Conservation (phyloP, 768 basidiomycete genomes). For the Artomyces pyxidatus region DNA sequence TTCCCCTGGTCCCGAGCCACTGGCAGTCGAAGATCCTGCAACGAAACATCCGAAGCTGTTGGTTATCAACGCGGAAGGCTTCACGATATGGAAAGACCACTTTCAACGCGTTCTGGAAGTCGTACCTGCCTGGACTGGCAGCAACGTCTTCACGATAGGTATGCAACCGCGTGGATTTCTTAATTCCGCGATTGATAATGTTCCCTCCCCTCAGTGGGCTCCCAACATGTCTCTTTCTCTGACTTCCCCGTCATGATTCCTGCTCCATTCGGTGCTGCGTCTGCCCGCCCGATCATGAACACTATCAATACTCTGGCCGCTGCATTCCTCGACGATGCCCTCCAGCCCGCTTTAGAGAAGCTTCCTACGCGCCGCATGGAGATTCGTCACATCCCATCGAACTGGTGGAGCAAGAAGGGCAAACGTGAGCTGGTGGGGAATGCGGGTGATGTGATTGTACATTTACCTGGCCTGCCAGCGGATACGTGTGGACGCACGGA, state of each 20-base stretch:
- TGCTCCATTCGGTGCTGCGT: slow-evolving; percentile 3
- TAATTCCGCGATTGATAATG: not conserved
- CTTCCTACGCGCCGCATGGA: slow-evolving; percentile 10
- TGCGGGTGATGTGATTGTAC: slow-evolving; percentile 9
- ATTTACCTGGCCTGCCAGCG: slow-evolving; percentile 3
- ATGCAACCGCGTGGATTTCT: not conserved
- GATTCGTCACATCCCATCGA: slow-evolving; percentile 4
- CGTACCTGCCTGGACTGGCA: slow-evolving; percentile 35
- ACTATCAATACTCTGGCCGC: slow-evolving; percentile 15
- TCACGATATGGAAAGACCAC: slow-evolving; percentile 75
- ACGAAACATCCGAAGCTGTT: slow-evolving; percentile 27
- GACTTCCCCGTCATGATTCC: slow-evolving; percentile 19
- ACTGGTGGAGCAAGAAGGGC: slow-evolving; percentile 5
- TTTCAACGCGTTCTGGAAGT: slow-evolving; percentile 51
- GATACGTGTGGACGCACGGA: not conserved
- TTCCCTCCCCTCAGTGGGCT: slow-evolving; percentile 12
- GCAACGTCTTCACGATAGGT: slow-evolving; percentile 11
- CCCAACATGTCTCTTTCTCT: slow-evolving; percentile 21
- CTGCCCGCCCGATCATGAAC: slow-evolving; percentile 13
- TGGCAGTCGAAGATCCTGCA: slow-evolving; percentile 8
- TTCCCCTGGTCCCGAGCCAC: slow-evolving; percentile 38
- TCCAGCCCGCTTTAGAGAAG: slow-evolving; percentile 9
- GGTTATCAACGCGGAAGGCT: slow-evolving; percentile 69
- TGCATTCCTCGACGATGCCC: slow-evolving; percentile 17
- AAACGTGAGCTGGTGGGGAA: slow-evolving; percentile 3